Evolutionary conservation across 116 monocot genomes (phyloP).

Genomic region (Phalaenopsis hybrid): DNA sequence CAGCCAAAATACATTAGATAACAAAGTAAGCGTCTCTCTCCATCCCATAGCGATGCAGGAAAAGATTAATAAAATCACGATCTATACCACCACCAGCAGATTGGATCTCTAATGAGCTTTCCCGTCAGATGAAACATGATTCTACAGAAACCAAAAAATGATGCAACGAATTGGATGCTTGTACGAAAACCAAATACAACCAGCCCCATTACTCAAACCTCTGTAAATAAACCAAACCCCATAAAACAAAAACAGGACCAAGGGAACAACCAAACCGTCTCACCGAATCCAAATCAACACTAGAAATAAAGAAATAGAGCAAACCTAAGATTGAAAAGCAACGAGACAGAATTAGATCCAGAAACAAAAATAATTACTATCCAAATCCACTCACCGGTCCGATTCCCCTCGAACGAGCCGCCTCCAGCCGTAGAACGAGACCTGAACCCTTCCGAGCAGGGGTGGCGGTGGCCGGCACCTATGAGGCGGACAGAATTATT

Average conservation of each 20-base stretch:
- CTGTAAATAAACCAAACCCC: too few species aligned
- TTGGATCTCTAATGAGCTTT: not conserved
- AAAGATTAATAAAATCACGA: not conserved
- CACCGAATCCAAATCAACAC: not conserved
- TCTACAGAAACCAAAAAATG: not conserved
- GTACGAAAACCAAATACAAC: not conserved
- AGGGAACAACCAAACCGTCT: not conserved
- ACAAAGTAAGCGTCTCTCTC: not conserved
- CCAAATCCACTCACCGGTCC: not conserved
- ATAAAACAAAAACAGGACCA: not conserved
- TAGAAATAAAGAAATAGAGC: not conserved
- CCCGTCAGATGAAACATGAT: not conserved
- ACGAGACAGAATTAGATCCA: not conserved
- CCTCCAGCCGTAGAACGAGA: not conserved
- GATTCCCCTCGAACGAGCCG: not conserved
- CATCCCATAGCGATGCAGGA: not conserved
- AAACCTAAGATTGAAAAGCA: not conserved
- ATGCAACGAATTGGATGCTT: not conserved
- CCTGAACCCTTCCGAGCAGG: not conserved
- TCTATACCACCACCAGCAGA: not conserved
- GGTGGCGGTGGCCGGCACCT: not conserved
- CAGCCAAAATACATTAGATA: not conserved
- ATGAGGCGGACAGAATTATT: not conserved
- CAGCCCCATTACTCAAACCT: not conserved
- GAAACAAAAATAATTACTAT: not conserved